These are phyloP conservation scores for Uromyces viciae-fabae DNA, from an alignment of 1,284 basidiomycete species.

Conservation along the genomic window DNA sequence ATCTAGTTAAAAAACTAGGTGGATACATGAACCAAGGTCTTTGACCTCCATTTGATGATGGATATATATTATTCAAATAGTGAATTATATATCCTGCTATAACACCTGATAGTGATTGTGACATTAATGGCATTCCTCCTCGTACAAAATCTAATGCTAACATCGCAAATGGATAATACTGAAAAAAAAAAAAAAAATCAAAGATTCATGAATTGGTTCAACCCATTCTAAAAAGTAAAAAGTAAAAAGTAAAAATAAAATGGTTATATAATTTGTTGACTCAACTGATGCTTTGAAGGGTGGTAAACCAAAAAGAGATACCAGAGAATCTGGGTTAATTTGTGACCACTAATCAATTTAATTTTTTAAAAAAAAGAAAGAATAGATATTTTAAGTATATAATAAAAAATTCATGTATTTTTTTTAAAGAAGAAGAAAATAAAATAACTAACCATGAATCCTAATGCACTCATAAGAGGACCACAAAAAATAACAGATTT, in stretches of 20 bases:
- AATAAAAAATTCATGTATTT: too few species aligned
- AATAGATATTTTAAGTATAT: neutral
- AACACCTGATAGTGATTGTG: slow-evolving; percentile 40
- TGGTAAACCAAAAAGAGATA: slow-evolving; percentile 43
- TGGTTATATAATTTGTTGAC: neutral
- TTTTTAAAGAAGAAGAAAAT: too few species aligned
- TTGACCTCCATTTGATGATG: slow-evolving; percentile 37
- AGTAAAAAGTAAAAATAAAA: neutral
- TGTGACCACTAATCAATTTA: slow-evolving; percentile 36
- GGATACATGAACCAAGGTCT: slow-evolving; percentile 44
- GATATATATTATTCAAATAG: slow-evolving; percentile 40
- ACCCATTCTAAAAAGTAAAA: neutral
- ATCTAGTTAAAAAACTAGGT: slow-evolving; percentile 22
- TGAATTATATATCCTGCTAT: slow-evolving; percentile 39
- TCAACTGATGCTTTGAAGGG: slow-evolving; percentile 44
- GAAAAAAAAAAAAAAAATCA: too few species aligned
- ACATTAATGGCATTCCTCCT: slow-evolving; percentile 35
- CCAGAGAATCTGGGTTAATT: slow-evolving; percentile 38
- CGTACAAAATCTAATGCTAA: slow-evolving; percentile 36
- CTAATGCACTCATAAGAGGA: slow-evolving; percentile 43
- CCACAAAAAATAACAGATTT: slow-evolving; percentile 42
- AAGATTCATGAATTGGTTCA: neutral
- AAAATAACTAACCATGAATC: slow-evolving; percentile 22
- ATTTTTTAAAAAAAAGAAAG: neutral
- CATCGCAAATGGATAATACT: slow-evolving; percentile 45